A percentile compares a stretch with the other conserved stretches of the same genome.
These are phyloP conservation scores for Trichoderma guizhouense DNA, from an alignment of 2,329 filamentous ascomycete species.

Conservation along the genomic window DNA sequence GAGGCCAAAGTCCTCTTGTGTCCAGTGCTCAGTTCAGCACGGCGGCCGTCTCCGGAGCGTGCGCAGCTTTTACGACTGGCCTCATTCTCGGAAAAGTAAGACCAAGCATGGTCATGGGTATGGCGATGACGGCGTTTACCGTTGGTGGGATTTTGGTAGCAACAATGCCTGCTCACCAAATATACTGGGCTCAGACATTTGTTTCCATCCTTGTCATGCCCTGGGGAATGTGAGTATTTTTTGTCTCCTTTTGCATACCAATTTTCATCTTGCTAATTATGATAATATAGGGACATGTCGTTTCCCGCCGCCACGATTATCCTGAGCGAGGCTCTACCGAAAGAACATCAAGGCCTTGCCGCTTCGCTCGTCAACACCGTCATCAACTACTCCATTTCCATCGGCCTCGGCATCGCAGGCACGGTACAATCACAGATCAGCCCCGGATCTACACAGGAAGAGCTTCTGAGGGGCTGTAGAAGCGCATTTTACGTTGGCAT, in stretches of 20 bases:
- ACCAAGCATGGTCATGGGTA: slow-evolving; percentile 36
- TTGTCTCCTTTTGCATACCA: too few species aligned
- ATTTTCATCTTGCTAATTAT: slow-evolving; percentile 20
- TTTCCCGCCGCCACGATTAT: slow-evolving; percentile 58
- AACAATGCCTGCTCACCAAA: slow-evolving; percentile 48
- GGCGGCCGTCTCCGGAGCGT: slow-evolving; percentile 37
- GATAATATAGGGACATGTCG: slow-evolving; percentile 55
- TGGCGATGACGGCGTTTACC: slow-evolving; percentile 41
- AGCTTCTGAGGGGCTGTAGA: slow-evolving; percentile 24
- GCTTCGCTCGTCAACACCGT: slow-evolving; percentile 55
- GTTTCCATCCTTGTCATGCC: slow-evolving; percentile 32
- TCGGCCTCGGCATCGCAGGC: slow-evolving; percentile 60
- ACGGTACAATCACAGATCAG: slow-evolving; percentile 41
- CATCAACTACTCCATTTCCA: slow-evolving; percentile 62
- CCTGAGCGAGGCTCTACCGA: slow-evolving; percentile 46
- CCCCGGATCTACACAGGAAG: slow-evolving; percentile 27
- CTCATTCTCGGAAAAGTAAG: slow-evolving; percentile 29
- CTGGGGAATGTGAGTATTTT: slow-evolving; percentile 13
- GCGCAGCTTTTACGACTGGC: slow-evolving; percentile 42
- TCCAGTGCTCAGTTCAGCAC: slow-evolving; percentile 35
- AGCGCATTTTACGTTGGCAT: slow-evolving; percentile 32
- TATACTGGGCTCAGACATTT: slow-evolving; percentile 61
- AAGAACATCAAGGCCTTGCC: slow-evolving; percentile 40
- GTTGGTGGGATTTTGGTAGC: slow-evolving; percentile 38
- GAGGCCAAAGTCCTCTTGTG: slow-evolving; percentile 37